A percentile compares a stretch with the other conserved stretches of the same genome.
These are phyloP conservation scores for Takashimella tepidaria DNA, from an alignment of 1,284 basidiomycete genomes.

Conservation along the genomic window DNA sequence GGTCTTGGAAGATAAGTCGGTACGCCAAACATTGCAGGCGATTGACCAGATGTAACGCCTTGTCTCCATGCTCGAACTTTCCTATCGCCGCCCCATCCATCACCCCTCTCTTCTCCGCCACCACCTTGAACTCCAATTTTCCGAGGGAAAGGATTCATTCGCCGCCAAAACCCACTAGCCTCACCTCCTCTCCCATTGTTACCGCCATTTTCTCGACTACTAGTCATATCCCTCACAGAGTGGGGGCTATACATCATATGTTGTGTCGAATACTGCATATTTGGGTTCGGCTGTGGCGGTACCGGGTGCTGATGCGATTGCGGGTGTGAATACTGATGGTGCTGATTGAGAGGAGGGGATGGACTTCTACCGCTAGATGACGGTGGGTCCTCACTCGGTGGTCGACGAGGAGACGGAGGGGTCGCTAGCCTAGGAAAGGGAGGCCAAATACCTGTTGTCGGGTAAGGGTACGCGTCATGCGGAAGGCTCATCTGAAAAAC, in stretches of 20 bases:
- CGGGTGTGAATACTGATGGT: no score
- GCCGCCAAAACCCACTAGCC: background rate
- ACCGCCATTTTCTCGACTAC: background rate
- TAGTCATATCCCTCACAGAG: background rate
- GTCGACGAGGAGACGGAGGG: background rate
- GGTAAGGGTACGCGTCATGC: background rate
- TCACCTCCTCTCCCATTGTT: background rate
- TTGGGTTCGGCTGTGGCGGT: background rate
- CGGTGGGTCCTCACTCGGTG: background rate
- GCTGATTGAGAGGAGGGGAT: no score
- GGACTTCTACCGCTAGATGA: background rate
- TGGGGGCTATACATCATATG: background rate
- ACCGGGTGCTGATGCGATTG: no score
- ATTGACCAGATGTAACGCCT: background rate
- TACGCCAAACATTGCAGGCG: background rate
- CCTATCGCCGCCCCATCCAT: background rate
- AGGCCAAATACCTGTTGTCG: background rate
- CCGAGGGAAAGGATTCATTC: no score
- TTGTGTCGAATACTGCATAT: background rate
- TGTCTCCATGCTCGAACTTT: background rate
- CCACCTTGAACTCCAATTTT: no score
- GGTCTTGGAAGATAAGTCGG: background rate
- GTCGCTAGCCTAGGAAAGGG: background rate
- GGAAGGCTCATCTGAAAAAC: background rate
- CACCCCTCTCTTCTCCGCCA: no score